phyloP scores from a whole-genome alignment of 352 stramenopile species.

The Globisporangium carolinianum region DNA sequence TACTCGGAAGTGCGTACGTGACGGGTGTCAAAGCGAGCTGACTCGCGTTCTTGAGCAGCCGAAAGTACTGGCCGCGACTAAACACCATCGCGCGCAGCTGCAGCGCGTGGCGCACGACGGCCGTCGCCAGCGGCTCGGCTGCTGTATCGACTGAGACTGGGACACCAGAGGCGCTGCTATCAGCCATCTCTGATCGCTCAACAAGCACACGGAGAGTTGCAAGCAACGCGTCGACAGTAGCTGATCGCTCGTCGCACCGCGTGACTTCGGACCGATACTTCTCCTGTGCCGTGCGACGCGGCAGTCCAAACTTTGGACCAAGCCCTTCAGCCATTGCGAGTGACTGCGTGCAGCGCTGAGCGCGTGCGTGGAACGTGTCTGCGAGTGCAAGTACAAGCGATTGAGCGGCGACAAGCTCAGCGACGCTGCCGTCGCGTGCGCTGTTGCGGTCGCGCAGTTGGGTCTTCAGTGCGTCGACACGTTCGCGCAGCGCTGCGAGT shows the following conservation, averaged over 20 bases:
- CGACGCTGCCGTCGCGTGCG: constrained; percentile 27
- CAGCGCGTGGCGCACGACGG: constrained; percentile 32
- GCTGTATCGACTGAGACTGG: no score
- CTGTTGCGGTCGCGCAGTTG: constrained; percentile 28
- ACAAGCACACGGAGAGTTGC: constrained; percentile 36
- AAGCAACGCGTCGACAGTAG: constrained; percentile 60
- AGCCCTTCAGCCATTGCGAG: constrained; percentile 87
- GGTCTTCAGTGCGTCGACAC: constrained; percentile 30
- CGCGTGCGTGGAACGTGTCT: constrained; percentile 56
- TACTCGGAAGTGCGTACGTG: constrained; percentile 17
- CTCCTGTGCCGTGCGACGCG: constrained; percentile 78
- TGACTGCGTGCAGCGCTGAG: constrained; percentile 64
- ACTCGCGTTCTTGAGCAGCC: constrained; percentile 40
- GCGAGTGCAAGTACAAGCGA: constrained; percentile 21
- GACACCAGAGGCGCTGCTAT: not conserved
- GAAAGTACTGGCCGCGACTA: constrained; percentile 55
- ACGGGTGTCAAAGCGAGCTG: constrained; percentile 37
- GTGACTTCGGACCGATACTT: constrained; percentile 77
- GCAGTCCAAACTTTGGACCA: constrained; percentile 85
- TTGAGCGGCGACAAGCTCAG: constrained; percentile 26
- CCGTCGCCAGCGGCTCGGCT: constrained; percentile 3
- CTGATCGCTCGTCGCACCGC: constrained; percentile 60
- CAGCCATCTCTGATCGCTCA: constrained; percentile 10
- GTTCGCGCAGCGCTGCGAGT: constrained; percentile 34
- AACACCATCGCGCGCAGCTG: constrained; percentile 56